These are phyloP conservation scores for Vaccinium darrowii DNA, from an alignment of 148 eudicot species.

Conservation along the genomic window DNA sequence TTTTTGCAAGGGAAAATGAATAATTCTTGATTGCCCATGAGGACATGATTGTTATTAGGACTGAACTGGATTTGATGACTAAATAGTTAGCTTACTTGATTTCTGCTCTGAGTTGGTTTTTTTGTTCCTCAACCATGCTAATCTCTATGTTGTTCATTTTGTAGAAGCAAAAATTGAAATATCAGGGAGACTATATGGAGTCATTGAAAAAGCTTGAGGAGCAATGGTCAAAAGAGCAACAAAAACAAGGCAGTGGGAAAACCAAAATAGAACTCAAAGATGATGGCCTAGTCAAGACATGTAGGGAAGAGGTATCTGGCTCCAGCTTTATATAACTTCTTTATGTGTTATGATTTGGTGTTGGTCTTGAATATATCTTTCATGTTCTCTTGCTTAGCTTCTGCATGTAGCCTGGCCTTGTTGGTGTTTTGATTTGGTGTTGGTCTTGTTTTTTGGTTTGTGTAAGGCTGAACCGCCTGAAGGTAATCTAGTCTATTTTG, in stretches of 20 bases:
- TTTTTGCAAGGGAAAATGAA: background rate
- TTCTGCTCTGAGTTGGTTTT: background rate
- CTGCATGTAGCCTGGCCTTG: background rate
- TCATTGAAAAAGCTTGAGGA: conserved; percentile 75
- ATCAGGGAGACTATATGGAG: conserved; percentile 58
- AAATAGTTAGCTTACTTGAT: background rate
- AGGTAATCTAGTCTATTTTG: too few species aligned
- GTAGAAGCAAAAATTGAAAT: conserved; percentile 61
- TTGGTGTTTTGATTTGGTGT: background rate
- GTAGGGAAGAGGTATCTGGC: conserved; percentile 43
- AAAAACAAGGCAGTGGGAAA: conserved; percentile 41
- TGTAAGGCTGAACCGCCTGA: background rate
- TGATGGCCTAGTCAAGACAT: conserved; percentile 30
- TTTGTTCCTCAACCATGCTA: conserved; percentile 11
- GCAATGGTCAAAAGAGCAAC: conserved; percentile 51
- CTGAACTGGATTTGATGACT: background rate
- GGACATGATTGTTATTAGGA: background rate
- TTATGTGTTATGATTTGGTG: background rate
- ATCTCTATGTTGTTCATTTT: conserved; percentile 20
- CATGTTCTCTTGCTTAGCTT: background rate
- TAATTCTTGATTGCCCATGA: background rate
- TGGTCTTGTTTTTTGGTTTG: background rate
- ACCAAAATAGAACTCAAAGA: conserved; percentile 33
- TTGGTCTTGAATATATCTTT: background rate
- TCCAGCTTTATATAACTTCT: background rate